Evolutionary conservation across 2,329 filamentous ascomycete species (phyloP), one percentile per base, ranked within the genome.

Genomic region (Dryadomyces quercivorus): DNA sequence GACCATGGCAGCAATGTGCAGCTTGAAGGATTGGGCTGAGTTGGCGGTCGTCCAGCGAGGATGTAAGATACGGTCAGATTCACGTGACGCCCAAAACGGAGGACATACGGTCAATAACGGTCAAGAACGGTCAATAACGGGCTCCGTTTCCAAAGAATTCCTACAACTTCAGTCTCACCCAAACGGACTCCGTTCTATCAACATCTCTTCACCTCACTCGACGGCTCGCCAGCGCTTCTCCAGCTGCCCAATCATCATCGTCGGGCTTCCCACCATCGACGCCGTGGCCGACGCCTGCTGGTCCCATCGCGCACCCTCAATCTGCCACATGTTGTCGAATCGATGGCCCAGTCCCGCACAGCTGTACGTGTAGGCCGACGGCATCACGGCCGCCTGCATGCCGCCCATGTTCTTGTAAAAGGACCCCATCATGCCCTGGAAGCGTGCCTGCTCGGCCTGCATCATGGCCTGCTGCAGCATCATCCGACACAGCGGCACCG

Each of bases 1-100:
- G 49, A 69, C 69, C 68, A 70, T 68, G 31, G n/a, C 10, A 16
- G 9, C 5, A 12, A 40, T 5, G 36, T 40, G 36, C 36, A 40
- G 36, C 36, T 8, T 40, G 8, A 31, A 31, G 26, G 26, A 8
- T 31, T 31, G 26, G 26, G 26, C 26, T n/a, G n/a, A n/a, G n/a
- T n/a, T n/a, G n/a, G n/a, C n/a, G n/a, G n/a, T n/a, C n/a, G n/a
- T n/a, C n/a, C n/a, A n/a, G n/a, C n/a, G n/a, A 31, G 26, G 26
- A 31, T 31, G 26, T 4, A 31, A n/a, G n/a, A 31, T 31, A 31
- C 26, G 26, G 26, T 31, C 26, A 31, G 26, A 31, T 31, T 31
- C 26, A 31, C 26, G 26, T 31, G 26, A 31, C 26, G 26, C 26
- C 8, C 26, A 31, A 31, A 31, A 31, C 26, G 26, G 26, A 31